A percentile compares a stretch with the other conserved stretches of the same genome.
Evolutionary conservation across 257 asterid genomes (phyloP).

Genomic region (Ehretia macrophylla): DNA sequence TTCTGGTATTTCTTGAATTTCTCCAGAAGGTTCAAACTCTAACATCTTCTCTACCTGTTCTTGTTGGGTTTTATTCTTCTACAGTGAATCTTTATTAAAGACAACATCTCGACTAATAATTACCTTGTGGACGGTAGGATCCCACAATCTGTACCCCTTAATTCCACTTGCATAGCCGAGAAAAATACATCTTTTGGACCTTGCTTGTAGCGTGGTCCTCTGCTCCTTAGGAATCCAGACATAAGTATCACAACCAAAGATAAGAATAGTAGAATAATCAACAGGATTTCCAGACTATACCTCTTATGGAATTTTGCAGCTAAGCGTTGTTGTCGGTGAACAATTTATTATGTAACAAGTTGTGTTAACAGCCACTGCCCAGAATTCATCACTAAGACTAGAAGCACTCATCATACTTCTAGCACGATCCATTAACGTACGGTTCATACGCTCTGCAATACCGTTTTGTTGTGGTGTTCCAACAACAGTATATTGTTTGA

Average conservation of each 20-base stretch:
- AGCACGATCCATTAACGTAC: too few relatives aligned
- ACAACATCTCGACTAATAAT: neutral
- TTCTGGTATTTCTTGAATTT: too few relatives aligned
- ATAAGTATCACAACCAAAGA: neutral
- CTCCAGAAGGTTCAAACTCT: too few relatives aligned
- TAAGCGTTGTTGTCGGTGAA: conserved; percentile 3
- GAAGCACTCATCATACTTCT: too few relatives aligned
- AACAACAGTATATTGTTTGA: too few relatives aligned
- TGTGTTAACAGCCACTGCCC: too few relatives aligned
- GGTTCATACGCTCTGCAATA: too few relatives aligned
- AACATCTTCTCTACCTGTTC: too few relatives aligned
- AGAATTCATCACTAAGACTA: too few relatives aligned
- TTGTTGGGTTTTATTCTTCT: too few relatives aligned
- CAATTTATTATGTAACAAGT: conserved; percentile 7
- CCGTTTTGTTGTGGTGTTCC: too few relatives aligned
- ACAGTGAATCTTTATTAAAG: neutral
- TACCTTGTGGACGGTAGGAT: conserved; percentile 10
- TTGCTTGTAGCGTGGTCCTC: neutral
- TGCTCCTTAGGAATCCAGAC: neutral
- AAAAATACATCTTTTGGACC: conserved; percentile 4
- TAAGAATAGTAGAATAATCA: conserved; percentile 2
- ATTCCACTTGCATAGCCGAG: conserved; percentile 8
- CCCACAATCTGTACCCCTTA: conserved; percentile 8
- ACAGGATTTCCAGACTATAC: conserved; percentile 1
- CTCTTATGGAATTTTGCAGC: neutral